Conservation (phyloP, 495 filamentous ascomycete genomes). For the Daldinia grandis region DNA sequence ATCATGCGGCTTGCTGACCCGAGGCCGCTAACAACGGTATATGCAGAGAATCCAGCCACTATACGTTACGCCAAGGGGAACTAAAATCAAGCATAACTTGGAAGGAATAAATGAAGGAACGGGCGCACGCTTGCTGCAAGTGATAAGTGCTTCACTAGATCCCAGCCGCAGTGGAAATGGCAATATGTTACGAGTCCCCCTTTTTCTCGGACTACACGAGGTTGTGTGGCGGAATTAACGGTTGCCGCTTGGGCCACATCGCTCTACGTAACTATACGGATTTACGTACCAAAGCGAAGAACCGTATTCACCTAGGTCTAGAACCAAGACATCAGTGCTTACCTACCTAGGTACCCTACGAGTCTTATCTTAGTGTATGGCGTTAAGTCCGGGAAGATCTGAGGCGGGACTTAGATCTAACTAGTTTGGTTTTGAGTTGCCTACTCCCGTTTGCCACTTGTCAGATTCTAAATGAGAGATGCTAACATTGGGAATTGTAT, state of each 20-base stretch:
- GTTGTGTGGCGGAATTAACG: background rate
- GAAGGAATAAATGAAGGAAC: conserved; percentile 3
- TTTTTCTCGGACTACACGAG: background rate
- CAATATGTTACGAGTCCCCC: background rate
- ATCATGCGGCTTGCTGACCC: conserved; percentile 6
- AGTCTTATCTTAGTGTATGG: background rate
- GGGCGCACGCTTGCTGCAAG: background rate
- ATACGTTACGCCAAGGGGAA: background rate
- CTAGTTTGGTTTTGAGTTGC: background rate
- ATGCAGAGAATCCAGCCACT: background rate
- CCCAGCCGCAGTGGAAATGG: background rate
- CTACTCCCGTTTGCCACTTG: background rate
- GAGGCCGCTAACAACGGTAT: background rate
- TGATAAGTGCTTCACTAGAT: background rate
- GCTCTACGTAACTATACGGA: background rate
- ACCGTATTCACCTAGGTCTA: background rate
- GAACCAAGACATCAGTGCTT: too few species aligned
- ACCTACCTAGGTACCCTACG: background rate
- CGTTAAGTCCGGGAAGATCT: background rate
- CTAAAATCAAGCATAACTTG: conserved; percentile 4
- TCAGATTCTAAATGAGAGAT: background rate
- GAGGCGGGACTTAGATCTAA: background rate
- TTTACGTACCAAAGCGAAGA: background rate
- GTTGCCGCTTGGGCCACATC: background rate
- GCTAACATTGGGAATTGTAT: background rate